Base-by-base conservation (phyloP, 306 rosid species). In the Amphicarpaea edgeworthii region DNA sequence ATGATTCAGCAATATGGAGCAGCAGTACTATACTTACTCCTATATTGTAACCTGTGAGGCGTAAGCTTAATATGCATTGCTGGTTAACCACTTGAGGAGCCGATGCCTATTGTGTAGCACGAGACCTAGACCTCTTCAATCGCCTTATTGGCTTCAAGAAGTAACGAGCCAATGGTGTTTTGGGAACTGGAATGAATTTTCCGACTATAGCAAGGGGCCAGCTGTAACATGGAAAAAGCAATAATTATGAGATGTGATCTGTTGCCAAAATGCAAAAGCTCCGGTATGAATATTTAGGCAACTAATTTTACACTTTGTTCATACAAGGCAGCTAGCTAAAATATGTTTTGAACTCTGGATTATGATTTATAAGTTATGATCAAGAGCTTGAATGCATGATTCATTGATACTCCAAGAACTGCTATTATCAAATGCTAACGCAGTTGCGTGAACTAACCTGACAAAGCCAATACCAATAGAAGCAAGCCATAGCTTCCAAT, bases 181-280 rank as follows among this genome's bases (percentile, higher is more conserved):
- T 67, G 1, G 98, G 97, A 81, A 95, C 98, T n/a, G 96, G 96
- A 65, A 95, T 89, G 34, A 90, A 62, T 80, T 95, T 95, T 47
- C 98, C 98, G 38, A 76, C 66, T 30, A 87, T 2, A 58, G 97
- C 97, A 74, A 95, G 96, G 68, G 98, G 98, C 97, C 98, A 95
- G 58, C 98, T 92, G 91, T 55, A n/a, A 66, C 6, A 78, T 73
- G 60, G 9, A 40, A 72, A 72, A 74, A 49, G 7, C 61, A 9
- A 46, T 80, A 37, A 70, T 60, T 60, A 76, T 54, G 70, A 75
- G 51, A 20, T 59, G 46, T 6, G 34, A 8, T 11, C 16, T 8
- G n/a, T 62, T 0, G 15, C 38, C 57, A 65, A 34, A 80, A 51
- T 62, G 67, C 1, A 12, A 12, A 61, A 72, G 51, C 19, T 54